Evolutionary conservation across 2,329 filamentous ascomycete species (phyloP).

Genomic region (Ophiostoma triangulosporum): DNA sequence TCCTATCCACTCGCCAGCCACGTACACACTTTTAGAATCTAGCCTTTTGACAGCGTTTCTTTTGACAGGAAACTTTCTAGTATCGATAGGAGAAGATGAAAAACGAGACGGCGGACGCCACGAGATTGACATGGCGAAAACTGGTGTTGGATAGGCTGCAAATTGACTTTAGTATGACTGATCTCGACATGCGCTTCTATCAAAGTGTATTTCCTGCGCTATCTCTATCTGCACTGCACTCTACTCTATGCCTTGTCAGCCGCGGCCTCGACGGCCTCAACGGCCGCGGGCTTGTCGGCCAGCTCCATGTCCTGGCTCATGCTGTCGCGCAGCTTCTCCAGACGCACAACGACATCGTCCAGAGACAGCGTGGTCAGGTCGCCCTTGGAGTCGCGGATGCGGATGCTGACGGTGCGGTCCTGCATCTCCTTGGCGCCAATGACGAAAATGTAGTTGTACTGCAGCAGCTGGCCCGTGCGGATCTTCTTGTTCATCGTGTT

Average conservation of each 20-base stretch:
- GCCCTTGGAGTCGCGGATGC: constrained; percentile 16
- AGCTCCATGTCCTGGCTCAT: constrained; percentile 12
- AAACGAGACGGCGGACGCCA: too few relatives aligned
- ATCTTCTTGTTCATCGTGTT: constrained; percentile 89
- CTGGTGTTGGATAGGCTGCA: too few relatives aligned
- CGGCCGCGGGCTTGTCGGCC: constrained; percentile 1
- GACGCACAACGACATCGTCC: constrained; percentile 11
- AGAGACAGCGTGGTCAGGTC: constrained; percentile 13
- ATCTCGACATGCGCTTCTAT: too few relatives aligned
- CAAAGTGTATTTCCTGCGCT: too few relatives aligned
- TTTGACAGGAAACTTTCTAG: too few relatives aligned
- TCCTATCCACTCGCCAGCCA: too few relatives aligned
- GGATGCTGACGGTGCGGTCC: constrained; percentile 17
- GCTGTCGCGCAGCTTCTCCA: constrained; percentile 10
- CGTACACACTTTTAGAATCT: too few relatives aligned
- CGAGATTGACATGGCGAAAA: too few relatives aligned
- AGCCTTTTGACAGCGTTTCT: too few relatives aligned
- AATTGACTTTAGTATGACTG: too few relatives aligned
- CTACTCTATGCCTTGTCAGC: neutral
- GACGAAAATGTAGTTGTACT: constrained; percentile 71
- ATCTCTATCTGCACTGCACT: neutral
- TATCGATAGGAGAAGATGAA: too few relatives aligned
- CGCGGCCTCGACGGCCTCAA: neutral
- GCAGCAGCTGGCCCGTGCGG: constrained; percentile 61
- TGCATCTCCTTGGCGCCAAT: constrained; percentile 17